Base-by-base conservation (phyloP, 179 eudicot genomes). In the Sideroxylon spinosum region DNA sequence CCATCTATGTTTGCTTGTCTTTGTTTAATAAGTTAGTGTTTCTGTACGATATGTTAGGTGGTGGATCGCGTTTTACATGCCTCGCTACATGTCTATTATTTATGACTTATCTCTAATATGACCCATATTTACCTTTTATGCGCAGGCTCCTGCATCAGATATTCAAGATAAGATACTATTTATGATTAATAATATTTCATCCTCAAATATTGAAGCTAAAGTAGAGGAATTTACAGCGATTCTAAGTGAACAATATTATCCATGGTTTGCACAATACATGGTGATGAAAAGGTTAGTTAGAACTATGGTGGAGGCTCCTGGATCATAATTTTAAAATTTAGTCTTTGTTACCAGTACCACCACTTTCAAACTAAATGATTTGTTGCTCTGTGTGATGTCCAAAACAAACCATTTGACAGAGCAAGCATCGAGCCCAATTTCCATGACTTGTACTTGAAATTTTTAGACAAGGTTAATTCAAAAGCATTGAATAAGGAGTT, bases 211-310 rank as follows among this genome's bases (percentile, higher is more conserved):
- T 78, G 97, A 93, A 75, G 88, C 89, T 61, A 93, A 92, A 87
- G 95, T 91, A 68, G 91, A 86, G 76, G 98, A 93, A 68, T 88
- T 93, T 71, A 80, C 85, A 8, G 93, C 88, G 37, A 77, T 90
- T 62, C 79, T 92, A 76, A 87, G 78, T 62, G 93, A 92, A 79
- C 88, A 89, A 55, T 88, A 86, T 82, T 88, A 82, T 84, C 89
- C 92, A 29, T 94, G 98, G 98, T 92, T 94, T 88, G 98, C 98
- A 1, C 98, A 89, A 76, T 91, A 93, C 88, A 85, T 93, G 90
- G 98, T 92, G 81, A 90, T 92, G 93, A 94, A 90, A 85, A 92
- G 98, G 98, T 93, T 32, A 66, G 73, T 75, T 57, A 49, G 11
- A 48, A n/a, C 29, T 9, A n/a, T 16, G 28, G 13, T 70, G 55